Conservation (phyloP, 768 basidiomycete genomes). For the Cystobasidium ongulense region DNA sequence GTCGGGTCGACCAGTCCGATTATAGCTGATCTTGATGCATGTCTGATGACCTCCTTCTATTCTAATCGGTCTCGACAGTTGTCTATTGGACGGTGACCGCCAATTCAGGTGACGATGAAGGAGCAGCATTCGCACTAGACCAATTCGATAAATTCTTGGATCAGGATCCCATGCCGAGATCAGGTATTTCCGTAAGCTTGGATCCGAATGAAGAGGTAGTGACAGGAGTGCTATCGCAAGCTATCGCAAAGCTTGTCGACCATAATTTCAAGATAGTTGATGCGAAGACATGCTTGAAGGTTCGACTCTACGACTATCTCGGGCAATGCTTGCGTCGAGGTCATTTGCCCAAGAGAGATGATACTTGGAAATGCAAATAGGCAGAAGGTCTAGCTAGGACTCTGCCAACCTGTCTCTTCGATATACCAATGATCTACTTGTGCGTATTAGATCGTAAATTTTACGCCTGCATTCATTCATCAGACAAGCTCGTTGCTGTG, state of each 20-base stretch:
- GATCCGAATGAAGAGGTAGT: constrained; percentile 29
- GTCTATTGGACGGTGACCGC: constrained; percentile 28
- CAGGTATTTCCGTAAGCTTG: constrained; percentile 37
- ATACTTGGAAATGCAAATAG: not conserved
- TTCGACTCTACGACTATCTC: constrained; percentile 28
- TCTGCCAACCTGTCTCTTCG: no score
- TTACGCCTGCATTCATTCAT: no score
- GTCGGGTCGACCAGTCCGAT: no score
- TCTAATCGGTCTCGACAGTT: not conserved
- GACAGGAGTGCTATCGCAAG: constrained; percentile 25
- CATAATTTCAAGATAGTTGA: constrained; percentile 36
- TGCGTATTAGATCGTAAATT: no score
- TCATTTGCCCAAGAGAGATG: not conserved
- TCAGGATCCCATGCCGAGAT: not conserved
- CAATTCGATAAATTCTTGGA: constrained; percentile 32
- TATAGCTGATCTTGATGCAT: no score
- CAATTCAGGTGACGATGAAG: constrained; percentile 32
- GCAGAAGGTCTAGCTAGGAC: no score
- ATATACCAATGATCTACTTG: no score
- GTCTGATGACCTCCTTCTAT: no score
- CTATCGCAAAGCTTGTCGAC: constrained; percentile 20
- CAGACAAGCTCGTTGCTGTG: no score
- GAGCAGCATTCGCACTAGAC: constrained; percentile 3
- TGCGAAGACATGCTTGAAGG: constrained; percentile 34
- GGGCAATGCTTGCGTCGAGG: not conserved